A percentile compares a stretch with the other conserved stretches of the same genome.
Conservation (phyloP, 495 filamentous ascomycete species). For the Evernia prunastri region DNA sequence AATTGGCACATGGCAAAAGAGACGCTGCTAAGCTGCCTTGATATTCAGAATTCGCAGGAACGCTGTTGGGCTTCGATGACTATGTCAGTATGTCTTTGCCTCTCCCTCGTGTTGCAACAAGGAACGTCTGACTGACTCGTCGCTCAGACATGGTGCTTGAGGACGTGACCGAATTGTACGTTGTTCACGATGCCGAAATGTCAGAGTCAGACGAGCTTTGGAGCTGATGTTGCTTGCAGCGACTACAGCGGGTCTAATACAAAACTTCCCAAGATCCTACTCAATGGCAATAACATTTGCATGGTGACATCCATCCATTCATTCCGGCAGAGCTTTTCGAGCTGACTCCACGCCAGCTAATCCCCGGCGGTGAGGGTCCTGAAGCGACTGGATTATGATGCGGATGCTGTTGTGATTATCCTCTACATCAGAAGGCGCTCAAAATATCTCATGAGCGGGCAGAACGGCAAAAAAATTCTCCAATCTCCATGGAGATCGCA, state of each 20-base stretch:
- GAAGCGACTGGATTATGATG: constrained; percentile 29
- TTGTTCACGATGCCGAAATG: constrained; percentile 6
- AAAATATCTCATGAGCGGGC: not conserved
- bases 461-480: not conserved
- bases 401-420: not conserved
- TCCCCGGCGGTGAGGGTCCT: constrained; percentile 81
- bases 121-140: constrained; percentile 15
- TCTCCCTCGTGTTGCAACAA: not conserved
- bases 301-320: constrained; percentile 57
- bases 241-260: constrained; percentile 81
- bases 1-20: not conserved
- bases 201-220: not conserved
- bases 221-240: constrained; percentile 39
- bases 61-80: constrained; percentile 91
- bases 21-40: not conserved
- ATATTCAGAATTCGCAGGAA: constrained; percentile 79
- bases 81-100: constrained; percentile 83
- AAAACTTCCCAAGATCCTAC: constrained; percentile 84
- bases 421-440: not conserved
- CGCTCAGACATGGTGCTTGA: constrained; percentile 89
- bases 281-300: constrained; percentile 99
- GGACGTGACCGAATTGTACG: constrained; percentile 95
- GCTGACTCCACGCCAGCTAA: constrained; percentile 50
- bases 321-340: not conserved
- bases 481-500: not conserved